Evolutionary conservation across 2,329 filamentous ascomycete genomes (phyloP).

Genomic region (Tolypocladium sp.): DNA sequence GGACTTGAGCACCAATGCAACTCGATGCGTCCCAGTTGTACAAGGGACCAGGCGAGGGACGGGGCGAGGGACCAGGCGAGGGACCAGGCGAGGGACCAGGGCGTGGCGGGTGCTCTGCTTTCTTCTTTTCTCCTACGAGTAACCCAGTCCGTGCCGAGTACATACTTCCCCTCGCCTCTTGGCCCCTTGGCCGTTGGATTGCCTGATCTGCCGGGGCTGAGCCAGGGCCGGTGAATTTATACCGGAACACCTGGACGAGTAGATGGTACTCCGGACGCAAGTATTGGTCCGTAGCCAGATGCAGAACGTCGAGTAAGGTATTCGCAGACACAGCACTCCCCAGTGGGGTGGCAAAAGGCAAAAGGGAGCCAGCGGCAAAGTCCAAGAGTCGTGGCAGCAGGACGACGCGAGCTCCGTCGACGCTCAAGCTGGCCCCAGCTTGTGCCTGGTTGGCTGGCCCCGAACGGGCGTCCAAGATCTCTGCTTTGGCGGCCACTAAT

Average conservation of each 20-base stretch:
- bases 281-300: neutral
- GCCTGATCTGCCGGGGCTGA: neutral
- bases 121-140: neutral
- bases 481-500: conserved; percentile 23
- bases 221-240: neutral
- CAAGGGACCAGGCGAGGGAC: neutral
- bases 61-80: neutral
- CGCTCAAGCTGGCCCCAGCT: neutral
- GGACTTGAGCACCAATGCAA: neutral
- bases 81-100: neutral
- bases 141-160: no score
- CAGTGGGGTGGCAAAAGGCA: conserved; percentile 7
- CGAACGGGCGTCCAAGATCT: conserved; percentile 20
- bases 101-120: neutral
- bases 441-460: conserved; percentile 14
- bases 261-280: neutral
- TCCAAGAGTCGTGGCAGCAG: neutral
- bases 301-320: neutral
- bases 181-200: neutral
- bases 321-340: neutral
- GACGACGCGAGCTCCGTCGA: neutral
- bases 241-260: neutral
- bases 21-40: neutral
- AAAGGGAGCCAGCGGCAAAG: conserved; percentile 1
- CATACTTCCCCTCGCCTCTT: neutral